Conservation (phyloP, 1,139 yeast species). For the Taphrina wiesneri region DNA sequence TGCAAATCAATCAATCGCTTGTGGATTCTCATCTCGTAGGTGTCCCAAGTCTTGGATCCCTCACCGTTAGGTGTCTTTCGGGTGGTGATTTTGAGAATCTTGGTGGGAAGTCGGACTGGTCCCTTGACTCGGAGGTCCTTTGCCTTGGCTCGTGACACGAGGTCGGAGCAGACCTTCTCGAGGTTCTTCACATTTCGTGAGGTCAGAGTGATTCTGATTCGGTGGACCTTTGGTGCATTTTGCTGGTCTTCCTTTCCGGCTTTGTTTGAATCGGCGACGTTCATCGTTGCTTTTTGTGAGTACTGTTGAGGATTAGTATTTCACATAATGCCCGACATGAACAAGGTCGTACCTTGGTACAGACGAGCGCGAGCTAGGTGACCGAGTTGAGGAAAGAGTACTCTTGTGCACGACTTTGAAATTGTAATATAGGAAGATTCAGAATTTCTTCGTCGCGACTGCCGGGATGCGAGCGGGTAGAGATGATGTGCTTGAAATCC, state of each 20-base stretch:
- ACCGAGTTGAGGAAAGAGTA: constrained; percentile 15
- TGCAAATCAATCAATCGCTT: constrained; percentile 98
- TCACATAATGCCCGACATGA: no score
- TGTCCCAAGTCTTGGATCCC: constrained; percentile 99
- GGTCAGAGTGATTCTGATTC: constrained; percentile 98
- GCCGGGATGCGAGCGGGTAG: not conserved
- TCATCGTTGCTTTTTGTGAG: constrained; percentile 23
- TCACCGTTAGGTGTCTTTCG: constrained; percentile 99
- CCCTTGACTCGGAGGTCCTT: constrained; percentile 62
- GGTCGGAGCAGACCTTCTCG: constrained; percentile 58
- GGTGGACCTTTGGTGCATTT: constrained; percentile 69
- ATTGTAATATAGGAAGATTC: not conserved
- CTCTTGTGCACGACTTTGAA: not conserved
- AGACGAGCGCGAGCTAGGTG: constrained; percentile 33
- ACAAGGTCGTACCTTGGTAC: constrained; percentile 13
- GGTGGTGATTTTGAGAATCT: constrained; percentile 97
- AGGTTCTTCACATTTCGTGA: constrained; percentile 98
- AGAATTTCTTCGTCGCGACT: not conserved
- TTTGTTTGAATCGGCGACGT: constrained; percentile 34
- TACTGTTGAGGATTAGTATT: not conserved
- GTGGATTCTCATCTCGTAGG: constrained; percentile 99
- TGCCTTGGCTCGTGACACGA: constrained; percentile 67
- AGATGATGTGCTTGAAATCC: not conserved
- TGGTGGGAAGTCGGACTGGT: constrained; percentile 99
- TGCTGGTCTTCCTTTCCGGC: constrained; percentile 47